phyloP scores from a whole-genome alignment of 1,284 basidiomycete genomes.

The Ganoderma lucidum region DNA sequence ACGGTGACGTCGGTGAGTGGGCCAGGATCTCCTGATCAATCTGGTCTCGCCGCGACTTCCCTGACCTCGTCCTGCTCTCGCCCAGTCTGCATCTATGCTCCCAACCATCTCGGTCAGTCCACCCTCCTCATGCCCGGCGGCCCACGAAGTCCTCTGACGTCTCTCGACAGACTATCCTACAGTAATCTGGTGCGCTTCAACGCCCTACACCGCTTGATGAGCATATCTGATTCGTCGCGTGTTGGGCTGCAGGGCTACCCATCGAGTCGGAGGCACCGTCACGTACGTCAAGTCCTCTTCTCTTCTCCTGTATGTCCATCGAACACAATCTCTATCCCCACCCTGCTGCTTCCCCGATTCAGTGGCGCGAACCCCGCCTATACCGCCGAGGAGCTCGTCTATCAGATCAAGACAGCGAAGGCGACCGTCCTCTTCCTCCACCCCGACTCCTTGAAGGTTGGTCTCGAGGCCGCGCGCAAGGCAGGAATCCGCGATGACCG shows the following conservation, averaged over 20 bases:
- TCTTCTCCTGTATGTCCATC: conserved; percentile 31
- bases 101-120: conserved; percentile 64
- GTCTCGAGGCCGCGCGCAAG: conserved; percentile 58
- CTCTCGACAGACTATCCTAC: conserved; percentile 68
- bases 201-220: conserved; percentile 1
- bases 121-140: not conserved
- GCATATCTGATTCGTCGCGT: not conserved
- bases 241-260: conserved; percentile 57
- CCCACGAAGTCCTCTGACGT: conserved; percentile 4
- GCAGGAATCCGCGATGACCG: conserved; percentile 60
- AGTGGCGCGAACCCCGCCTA: conserved; percentile 75
- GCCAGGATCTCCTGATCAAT: not conserved
- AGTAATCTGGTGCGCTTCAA: conserved; percentile 57
- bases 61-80: conserved; percentile 9
- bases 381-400: conserved; percentile 68
- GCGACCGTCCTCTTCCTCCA: conserved; percentile 68
- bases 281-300: conserved; percentile 45
- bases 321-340: conserved; percentile 35
- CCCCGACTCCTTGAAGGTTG: conserved; percentile 57
- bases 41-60: not conserved
- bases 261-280: conserved; percentile 75
- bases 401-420: conserved; percentile 64
- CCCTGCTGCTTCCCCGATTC: conserved; percentile 1
- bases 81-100: conserved; percentile 71
- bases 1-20: conserved; percentile 60